Evolutionary conservation across 805 yeast species (phyloP), one percentile per base, ranked within the genome.

Genomic region (Yarrowia osloensis): DNA sequence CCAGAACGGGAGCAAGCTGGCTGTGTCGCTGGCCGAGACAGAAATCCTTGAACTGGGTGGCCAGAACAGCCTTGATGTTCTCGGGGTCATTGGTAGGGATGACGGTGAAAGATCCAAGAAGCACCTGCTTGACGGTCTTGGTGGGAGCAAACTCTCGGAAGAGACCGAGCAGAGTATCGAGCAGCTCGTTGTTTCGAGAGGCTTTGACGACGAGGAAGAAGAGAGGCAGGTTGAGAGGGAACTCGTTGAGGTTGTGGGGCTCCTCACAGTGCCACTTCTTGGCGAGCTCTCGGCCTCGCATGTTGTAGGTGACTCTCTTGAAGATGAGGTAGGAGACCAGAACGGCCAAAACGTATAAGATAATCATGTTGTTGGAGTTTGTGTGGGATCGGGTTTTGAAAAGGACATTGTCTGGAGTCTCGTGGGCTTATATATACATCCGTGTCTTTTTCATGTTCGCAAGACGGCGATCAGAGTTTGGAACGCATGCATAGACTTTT

Each of bases 41-140:
- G 62, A 70, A 77, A 54, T 44, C 78, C 62, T 74, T 69, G 69
- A 76, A 77, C 47, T 71, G 70, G 8, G 77, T 74, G 17, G 78
- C 74, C 22, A 76, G 71, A 15, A 77, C 65, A 0, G 78, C 68
- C 69, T 75, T 73, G 69, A 76, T 67, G 67, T 77, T 77, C 46
- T 74, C 77, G 9, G 79, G 77, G 33, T 76, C 78, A 37, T 47
- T 67, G 44, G 77, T 73, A 33, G 70, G 44, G 19, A 61, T 61
- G 26, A 61, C 13, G 17, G 63, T 57, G 49, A 39, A 57, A 22
- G 63, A 39, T n/a, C 63, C 63, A 4, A 57, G 37, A 1, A 57
- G 49, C 0, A 57, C 63, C 63, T 57, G 63, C 63, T 57, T 57
- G 13, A 39, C 49, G 17, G 63, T 57, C 63, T 57, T 57, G 63